A percentile compares a stretch with the other conserved stretches of the same genome.
phyloP scores from a whole-genome alignment of 192 early-diverging fungal species.

The Phycomyces nitens region DNA sequence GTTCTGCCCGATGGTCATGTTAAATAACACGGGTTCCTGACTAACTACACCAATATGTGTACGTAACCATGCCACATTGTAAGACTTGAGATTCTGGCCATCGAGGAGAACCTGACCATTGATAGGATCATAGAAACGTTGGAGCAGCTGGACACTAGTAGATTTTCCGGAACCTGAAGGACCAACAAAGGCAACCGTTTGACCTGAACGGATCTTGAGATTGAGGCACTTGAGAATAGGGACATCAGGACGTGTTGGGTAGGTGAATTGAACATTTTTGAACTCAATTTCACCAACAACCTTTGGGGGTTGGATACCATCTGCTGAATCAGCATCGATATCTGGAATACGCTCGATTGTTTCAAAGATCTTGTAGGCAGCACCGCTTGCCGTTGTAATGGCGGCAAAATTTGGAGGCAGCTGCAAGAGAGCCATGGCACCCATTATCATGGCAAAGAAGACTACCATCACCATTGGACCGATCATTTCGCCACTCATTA shows the following conservation, averaged over 20 bases:
- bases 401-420: conserved; percentile 70
- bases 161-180: conserved; percentile 84
- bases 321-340: conserved; percentile 60
- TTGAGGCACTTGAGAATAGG: conserved; percentile 70
- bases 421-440: conserved; percentile 65
- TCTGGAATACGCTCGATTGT: conserved; percentile 78
- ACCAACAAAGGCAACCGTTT: conserved; percentile 89
- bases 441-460: conserved; percentile 89
- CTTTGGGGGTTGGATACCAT: conserved; percentile 44
- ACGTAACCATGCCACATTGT: conserved; percentile 81
- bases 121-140: conserved; percentile 80
- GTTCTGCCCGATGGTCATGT: conserved; percentile 73
- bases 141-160: conserved; percentile 77
- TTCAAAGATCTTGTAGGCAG: conserved; percentile 74
- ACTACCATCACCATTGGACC: conserved; percentile 66
- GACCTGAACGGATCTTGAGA: conserved; percentile 68
- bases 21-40: conserved; percentile 92
- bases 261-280: conserved; percentile 74
- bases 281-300: conserved; percentile 74
- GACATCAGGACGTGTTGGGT: conserved; percentile 83
- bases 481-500: conserved; percentile 40
- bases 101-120: conserved; percentile 65
- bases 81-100: conserved; percentile 68
- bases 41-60: conserved; percentile 84
- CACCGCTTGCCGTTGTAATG: conserved; percentile 74